Conservation (phyloP, 257 asterid species). For the Capsicum baccatum region DNA sequence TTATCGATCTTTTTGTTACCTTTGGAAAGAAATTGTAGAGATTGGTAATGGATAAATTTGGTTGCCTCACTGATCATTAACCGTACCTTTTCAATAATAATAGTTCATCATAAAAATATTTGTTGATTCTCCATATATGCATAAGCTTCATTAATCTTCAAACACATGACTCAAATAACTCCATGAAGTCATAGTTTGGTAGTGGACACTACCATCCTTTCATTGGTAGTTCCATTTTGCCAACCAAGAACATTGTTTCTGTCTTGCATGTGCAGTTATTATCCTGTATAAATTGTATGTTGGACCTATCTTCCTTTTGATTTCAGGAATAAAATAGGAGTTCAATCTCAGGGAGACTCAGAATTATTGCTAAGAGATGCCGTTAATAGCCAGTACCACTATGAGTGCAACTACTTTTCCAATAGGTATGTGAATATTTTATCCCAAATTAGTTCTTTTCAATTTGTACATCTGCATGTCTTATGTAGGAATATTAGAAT, state of each 20-base stretch:
- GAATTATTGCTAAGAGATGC: slow-evolving; percentile 40
- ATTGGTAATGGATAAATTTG: not conserved
- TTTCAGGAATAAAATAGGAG: not conserved
- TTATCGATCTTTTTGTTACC: not conserved
- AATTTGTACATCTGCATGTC: not conserved
- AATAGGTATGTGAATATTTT: slow-evolving; percentile 41
- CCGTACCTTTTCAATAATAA: not conserved
- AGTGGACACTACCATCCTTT: not conserved
- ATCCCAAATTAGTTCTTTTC: not conserved
- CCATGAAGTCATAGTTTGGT: slow-evolving; percentile 4
- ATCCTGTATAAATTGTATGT: not conserved
- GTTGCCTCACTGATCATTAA: not conserved
- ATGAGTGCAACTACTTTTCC: slow-evolving; percentile 42
- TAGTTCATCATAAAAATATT: not conserved
- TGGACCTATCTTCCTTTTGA: not conserved
- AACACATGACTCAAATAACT: not conserved
- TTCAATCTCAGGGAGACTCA: slow-evolving; percentile 1
- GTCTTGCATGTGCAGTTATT: not conserved
- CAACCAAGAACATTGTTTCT: not conserved
- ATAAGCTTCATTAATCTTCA: not conserved
- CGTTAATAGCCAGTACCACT: slow-evolving; percentile 44
- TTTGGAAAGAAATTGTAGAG: not conserved
- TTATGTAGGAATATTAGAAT: not conserved
- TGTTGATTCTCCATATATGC: not conserved
- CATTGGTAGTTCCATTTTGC: not conserved